Evolutionary conservation across 2,329 filamentous ascomycete species (phyloP), one percentile per base, ranked within the genome.

Genomic region (Exserohilum rostratum): DNA sequence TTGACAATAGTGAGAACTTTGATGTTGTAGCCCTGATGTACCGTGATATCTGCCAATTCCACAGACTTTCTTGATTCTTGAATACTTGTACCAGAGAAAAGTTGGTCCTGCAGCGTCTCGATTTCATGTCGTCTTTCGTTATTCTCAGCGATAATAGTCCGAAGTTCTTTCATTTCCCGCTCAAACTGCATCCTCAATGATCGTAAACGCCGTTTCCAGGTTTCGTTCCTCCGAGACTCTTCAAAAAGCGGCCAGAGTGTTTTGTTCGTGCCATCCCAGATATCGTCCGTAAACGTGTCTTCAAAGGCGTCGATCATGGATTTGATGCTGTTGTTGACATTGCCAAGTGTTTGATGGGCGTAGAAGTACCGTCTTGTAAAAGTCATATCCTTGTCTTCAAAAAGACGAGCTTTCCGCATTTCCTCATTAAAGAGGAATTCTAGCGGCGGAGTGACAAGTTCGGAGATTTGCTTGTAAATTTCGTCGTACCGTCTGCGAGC

Each of bases 341-440:
- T 82, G 31, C 82, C 83, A 3, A 86, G 78, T 2, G 84, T 84
- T 69, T 86, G 85, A 62, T 82, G 85, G 0, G 83, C 84, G 80
- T 84, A 87, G 65, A 87, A 87, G 63, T 87, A 87, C 13, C 84
- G 79, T 0, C 83, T 77, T 13, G 83, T 85, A 72, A 84, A 86
- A 1, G 84, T 87, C 62, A 85, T 87, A 50, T 83, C 72, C 47
- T 79, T 77, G 64, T 87, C 85, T 67, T 87, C 85, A 60, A 87
- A 87, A 1, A 87, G 77, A 0, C 86, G 77, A 59, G 81, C 80
- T 69, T 85, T 84, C 11, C 85, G 78, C 5, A 86, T 71, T 17
- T 78, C 76, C 34, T 77, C 76, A 56, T 86, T 77, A 62, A 87
- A 87, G 70, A 87, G 83, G 67, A 87, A 87, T 27, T 83, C 77